Evolutionary conservation across 805 yeast genomes (phyloP).

Genomic region (Metschnikowia peoriensis): DNA sequence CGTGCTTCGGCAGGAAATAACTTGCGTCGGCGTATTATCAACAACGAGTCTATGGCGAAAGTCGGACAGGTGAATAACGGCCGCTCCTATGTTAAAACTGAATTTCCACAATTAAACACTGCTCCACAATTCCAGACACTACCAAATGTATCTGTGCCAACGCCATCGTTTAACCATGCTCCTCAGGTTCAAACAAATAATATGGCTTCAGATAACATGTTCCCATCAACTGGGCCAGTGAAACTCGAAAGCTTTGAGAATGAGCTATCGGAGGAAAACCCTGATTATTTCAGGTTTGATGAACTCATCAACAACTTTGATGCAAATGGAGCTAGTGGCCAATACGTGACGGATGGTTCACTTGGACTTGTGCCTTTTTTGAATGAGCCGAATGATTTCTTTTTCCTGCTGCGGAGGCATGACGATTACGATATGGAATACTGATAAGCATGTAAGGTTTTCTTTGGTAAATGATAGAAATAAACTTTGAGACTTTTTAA

Average conservation of each 20-base stretch:
- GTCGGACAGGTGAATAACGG: not conserved
- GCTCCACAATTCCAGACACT: no score
- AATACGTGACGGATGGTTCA: constrained; percentile 81
- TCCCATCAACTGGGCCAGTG: no score
- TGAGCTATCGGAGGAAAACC: not conserved
- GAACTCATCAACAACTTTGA: constrained; percentile 23
- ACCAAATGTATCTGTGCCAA: no score
- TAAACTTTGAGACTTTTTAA: no score
- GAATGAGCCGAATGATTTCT: constrained; percentile 11
- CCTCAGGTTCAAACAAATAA: no score
- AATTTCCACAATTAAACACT: not conserved
- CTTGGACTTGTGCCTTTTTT: constrained; percentile 70
- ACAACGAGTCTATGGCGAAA: constrained; percentile 9
- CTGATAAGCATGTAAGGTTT: no score
- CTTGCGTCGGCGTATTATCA: constrained; percentile 9
- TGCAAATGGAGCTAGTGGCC: constrained; percentile 34
- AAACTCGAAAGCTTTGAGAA: no score
- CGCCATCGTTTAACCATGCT: no score
- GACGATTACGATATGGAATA: no score
- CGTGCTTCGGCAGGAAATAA: constrained; percentile 13
- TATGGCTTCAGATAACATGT: no score
- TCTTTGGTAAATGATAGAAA: no score
- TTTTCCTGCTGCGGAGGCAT: not conserved
- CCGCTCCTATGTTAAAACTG: not conserved
- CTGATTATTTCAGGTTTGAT: constrained; percentile 4